These are phyloP conservation scores for Talaromyces thailandensis DNA, from an alignment of 495 filamentous ascomycete genomes.

Conservation along the genomic window DNA sequence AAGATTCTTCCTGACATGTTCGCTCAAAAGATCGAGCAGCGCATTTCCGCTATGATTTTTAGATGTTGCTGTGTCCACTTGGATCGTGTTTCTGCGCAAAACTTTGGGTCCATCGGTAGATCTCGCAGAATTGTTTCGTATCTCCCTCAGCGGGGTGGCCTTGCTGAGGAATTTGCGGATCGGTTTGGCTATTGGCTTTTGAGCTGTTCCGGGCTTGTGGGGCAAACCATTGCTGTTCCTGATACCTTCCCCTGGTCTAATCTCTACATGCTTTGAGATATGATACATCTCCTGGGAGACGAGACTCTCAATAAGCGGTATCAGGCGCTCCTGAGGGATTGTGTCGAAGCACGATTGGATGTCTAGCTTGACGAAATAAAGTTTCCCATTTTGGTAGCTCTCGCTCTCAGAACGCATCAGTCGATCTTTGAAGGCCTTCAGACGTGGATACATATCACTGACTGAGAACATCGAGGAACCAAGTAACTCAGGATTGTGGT, in stretches of 20 bases:
- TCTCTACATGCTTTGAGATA: constrained; percentile 66
- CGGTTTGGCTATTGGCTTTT: constrained; percentile 26
- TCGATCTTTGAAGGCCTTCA: constrained; percentile 57
- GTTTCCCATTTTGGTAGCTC: constrained; percentile 12
- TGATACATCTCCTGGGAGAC: constrained; percentile 58
- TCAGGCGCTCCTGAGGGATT: constrained; percentile 72
- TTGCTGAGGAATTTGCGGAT: constrained; percentile 56
- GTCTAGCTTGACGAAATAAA: constrained; percentile 90
- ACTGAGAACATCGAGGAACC: constrained; percentile 75
- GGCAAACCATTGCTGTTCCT: constrained; percentile 9
- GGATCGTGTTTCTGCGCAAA: constrained; percentile 56
- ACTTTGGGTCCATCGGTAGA: constrained; percentile 33
- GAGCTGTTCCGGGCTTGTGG: constrained; percentile 1
- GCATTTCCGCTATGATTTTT: constrained; percentile 43
- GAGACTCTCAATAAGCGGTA: constrained; percentile 55
- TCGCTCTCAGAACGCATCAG: constrained; percentile 17
- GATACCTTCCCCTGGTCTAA: constrained; percentile 32
- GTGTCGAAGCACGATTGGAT: constrained; percentile 91
- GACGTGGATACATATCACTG: constrained; percentile 66
- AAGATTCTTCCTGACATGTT: constrained; percentile 75
- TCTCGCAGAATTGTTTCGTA: constrained; percentile 44
- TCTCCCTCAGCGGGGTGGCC: constrained; percentile 43
- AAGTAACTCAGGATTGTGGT: constrained; percentile 47
- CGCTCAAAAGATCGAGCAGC: constrained; percentile 59
- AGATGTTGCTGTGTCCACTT: constrained; percentile 53